Conservation (phyloP, 306 rosid species). For the Luffa acutangula region DNA sequence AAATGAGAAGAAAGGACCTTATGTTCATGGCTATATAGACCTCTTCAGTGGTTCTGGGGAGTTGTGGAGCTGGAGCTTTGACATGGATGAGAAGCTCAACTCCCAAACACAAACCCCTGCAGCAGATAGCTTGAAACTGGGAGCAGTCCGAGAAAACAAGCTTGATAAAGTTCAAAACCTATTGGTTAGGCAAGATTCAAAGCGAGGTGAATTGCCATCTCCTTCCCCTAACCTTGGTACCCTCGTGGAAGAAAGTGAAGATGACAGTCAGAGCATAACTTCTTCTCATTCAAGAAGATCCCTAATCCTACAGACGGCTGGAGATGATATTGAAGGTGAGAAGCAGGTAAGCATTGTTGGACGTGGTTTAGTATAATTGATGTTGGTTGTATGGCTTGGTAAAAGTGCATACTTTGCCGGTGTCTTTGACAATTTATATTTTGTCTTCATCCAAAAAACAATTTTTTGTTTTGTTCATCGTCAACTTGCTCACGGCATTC, state of each 20-base stretch:
- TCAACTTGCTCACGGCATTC: not conserved
- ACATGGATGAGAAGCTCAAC: constrained; percentile 45
- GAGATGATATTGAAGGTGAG: constrained; percentile 29
- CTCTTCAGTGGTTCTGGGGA: constrained; percentile 86
- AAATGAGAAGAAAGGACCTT: constrained; percentile 40
- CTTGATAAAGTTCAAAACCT: constrained; percentile 29
- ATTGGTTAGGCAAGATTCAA: constrained; percentile 24
- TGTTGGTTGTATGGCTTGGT: not conserved
- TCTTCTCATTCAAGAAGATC: constrained; percentile 39
- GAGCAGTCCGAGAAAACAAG: constrained; percentile 34
- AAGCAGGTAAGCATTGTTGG: constrained; percentile 43
- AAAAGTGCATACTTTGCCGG: not conserved
- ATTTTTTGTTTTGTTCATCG: not conserved
- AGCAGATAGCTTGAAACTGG: constrained; percentile 30
- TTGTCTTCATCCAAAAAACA: not conserved
- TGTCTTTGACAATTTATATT: not conserved
- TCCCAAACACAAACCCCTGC: constrained; percentile 27
- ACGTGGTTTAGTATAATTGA: constrained; percentile 10
- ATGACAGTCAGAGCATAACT: constrained; percentile 27
- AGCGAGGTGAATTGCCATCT: constrained; percentile 18
- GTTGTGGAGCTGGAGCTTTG: constrained; percentile 82
- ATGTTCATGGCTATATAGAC: constrained; percentile 80
- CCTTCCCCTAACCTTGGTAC: constrained; percentile 35
- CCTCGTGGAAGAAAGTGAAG: constrained; percentile 62
- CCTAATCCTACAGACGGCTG: constrained; percentile 19